Base-by-base conservation (phyloP, 2,329 filamentous ascomycete species). In the Colletotrichum sidae region DNA sequence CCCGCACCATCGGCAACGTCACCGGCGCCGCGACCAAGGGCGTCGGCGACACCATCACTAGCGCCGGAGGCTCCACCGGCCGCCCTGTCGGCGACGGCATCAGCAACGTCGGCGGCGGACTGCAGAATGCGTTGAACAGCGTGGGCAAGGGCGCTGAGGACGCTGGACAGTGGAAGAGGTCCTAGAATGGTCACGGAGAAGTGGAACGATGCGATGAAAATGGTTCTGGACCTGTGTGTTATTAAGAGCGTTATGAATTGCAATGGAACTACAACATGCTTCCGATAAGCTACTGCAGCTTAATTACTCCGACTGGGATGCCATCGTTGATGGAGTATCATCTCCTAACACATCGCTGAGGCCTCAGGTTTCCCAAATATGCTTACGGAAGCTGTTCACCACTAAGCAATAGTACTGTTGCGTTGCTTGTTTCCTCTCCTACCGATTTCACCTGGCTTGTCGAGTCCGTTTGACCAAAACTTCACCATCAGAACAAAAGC, bases 121-220 rank as follows among this genome's bases (percentile, higher is more conserved):
- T 89, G 2, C 80, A 88, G 76, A 78, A 80, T 49, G 87, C 84
- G 2, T 74, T 80, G 42, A 77, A 78, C 47, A 77, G 75, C 51
- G 78, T 88, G 2, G 81, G 83, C 12, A 81, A 84, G 75, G 85
- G 86, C 0, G 81, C 85, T 7, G 86, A 88, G 75, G 78, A 87
- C 70, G 86, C 86, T 10, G 86, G 87, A 3, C 75, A 88, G 72
- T 87, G 85, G 85, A 85, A 84, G 77, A 79, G 55, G 4, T 69
- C 65, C 6, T 67, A 12, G 13, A 5, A 25, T 46, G 3, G 6
- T 4, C 1, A 8, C 6, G 12, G 13, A 15, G 10, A 8, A 44
- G 9, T 39, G 49, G 13, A 12, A 39, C 15, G 49, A n/a, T 17
- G 3, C 6, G 15, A 4, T n/a, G 35, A 6, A 41, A 15, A 1